A percentile compares a stretch with the other conserved stretches of the same genome.
These are phyloP conservation scores for Melanomma pulvis-pyrius DNA, from an alignment of 495 filamentous ascomycete species.

Conservation along the genomic window DNA sequence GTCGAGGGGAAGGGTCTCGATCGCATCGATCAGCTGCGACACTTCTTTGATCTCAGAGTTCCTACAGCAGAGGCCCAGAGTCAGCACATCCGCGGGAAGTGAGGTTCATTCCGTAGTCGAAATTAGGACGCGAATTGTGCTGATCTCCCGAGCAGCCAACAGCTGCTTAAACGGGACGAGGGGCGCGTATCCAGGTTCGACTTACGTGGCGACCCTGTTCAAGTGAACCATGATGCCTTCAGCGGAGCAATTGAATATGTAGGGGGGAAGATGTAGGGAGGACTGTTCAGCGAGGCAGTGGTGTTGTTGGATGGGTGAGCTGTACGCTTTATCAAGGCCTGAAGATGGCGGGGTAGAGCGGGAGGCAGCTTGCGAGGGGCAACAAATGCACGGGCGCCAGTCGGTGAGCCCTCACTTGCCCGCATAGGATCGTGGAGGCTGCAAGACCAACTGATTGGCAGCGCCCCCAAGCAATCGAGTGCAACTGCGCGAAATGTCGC, in stretches of 20 bases:
- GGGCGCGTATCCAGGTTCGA: background rate
- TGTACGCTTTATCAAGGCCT: background rate
- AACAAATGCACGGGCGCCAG: background rate
- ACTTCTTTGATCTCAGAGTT: constrained; percentile 46
- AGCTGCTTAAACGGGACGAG: background rate
- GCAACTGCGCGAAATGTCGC: background rate
- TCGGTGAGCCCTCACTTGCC: background rate
- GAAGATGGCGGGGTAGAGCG: background rate
- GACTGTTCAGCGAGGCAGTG: background rate
- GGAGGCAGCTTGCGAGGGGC: background rate
- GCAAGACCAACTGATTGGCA: no score
- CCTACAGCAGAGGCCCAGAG: background rate
- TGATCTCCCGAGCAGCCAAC: background rate
- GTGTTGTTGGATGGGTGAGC: background rate
- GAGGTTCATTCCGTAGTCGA: no score
- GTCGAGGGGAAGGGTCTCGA: constrained; percentile 53
- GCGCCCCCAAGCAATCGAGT: background rate
- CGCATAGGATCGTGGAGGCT: no score
- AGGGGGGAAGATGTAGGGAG: background rate
- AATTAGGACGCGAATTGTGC: no score
- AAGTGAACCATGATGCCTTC: constrained; percentile 68
- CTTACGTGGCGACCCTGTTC: constrained; percentile 55
- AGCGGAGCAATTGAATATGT: background rate
- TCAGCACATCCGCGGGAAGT: no score
- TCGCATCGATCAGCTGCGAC: constrained; percentile 36